Base-by-base conservation (phyloP, 108 stramenopile species). In the Cyclotella distinguenda region DNA sequence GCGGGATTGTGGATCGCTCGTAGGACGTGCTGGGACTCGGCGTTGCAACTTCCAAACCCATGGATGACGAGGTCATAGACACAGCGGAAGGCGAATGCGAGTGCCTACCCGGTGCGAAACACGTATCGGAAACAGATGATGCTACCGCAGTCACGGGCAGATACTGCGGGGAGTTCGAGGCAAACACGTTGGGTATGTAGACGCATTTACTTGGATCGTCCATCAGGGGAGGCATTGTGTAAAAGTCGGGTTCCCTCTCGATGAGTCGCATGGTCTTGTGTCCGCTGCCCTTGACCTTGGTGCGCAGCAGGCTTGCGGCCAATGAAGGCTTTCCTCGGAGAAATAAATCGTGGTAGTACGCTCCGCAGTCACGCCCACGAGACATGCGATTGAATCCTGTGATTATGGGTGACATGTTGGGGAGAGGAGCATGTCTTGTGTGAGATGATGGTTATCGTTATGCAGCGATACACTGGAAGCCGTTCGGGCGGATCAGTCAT, bases 281-380 rank as follows among this genome's bases (percentile, higher is more conserved):
- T 19, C 77, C 76, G 48, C 79, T 86, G 23, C 89, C 89, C 82
- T 91, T 91, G 57, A 91, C 73, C 77, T 87, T 87, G 39, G 73
- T 80, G 9, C 89, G 76, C 6, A 59, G 38, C 62, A 91, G 84
- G 26, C 61, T 62, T 60, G 67, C 55, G 54, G 68, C 60, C 4
- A 91, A 61, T 38, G 64, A 53, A 4, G 53, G 63, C 35, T 79
- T 78, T 27, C 85, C 85, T 28, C 85, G 68, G 10, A 90, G 80
- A 48, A 90, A 90, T 27, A 83, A 69, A 44, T 79, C 74, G 56
- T 86, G 82, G 39, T 86, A 71, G 59, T 86, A 86, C 27, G 77
- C 52, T 5, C 84, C 65, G 50, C 45, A 48, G 27, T 78, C 72
- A 13, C 60, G 66, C 21, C 85, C 85, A 10, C 59, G 68, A 21